Evolutionary conservation across 805 yeast genomes (phyloP), one percentile per base, ranked within the genome.

Genomic region (Zygoascus biomembranicola): DNA sequence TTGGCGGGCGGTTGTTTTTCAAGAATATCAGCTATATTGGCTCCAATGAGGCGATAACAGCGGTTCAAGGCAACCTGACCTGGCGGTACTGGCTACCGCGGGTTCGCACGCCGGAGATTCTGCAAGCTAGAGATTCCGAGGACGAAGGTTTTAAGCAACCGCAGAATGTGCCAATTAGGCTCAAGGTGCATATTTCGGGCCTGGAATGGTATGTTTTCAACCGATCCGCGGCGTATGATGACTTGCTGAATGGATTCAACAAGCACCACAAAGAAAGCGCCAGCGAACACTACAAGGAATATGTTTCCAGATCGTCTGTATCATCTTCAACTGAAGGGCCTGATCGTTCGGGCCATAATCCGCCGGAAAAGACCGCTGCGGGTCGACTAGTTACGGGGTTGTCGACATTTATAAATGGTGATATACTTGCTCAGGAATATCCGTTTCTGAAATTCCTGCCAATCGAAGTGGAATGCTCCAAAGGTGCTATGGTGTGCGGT

Each of bases 81-180:
- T 94, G 98, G 98, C 69, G 95, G 56, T 92, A 89, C 66, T 94
- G 98, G 98, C 71, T 88, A 50, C 69, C 73, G 3, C 59, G 69
- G 32, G 72, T 77, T 11, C 66, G 81, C 51, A 71, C 69, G 39
- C 68, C 72, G 50, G 62, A 52, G 41, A 44, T 59, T 10, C 32
- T 43, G 6, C 58, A 55, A 32, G 16, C 53, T 13, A 37, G 52
- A 13, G 49, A 59, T 8, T 48, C 59, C 10, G 49, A 43, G 2
- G 16, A 41, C n/a, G 48, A 41, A 10, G 47, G 19, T 19, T 5
- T 32, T 4, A 14, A n/a, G 23, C 16, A 35, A 11, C 43, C 35
- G 1, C 44, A 43, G 32, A 23, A 44, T 26, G 32, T 53, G 5
- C 63, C 62, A 6, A 47, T 53, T 10, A 54, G 66, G 18, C 39